Evolutionary conservation across 306 rosid species (phyloP).

Genomic region (Gillenia trifoliata): DNA sequence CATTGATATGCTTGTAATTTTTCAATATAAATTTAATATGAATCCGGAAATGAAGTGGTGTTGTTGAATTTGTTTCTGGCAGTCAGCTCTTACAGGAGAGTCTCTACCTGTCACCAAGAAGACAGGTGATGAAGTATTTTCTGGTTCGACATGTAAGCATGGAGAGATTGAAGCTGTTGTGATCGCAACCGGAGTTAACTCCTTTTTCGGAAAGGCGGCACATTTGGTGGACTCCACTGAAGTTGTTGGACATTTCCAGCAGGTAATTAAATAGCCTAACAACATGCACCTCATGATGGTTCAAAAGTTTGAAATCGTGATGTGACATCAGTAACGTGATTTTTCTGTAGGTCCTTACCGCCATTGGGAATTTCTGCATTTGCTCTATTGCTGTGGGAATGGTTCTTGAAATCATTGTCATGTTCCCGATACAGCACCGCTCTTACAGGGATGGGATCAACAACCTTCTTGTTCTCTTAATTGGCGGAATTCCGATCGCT

Average conservation of each 20-base stretch:
- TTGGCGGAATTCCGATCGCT: conserved; percentile 95
- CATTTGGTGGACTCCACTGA: conserved; percentile 68
- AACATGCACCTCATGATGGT: neutral
- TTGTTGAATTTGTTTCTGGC: conserved; percentile 31
- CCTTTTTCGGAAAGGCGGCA: conserved; percentile 87
- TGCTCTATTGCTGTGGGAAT: conserved; percentile 88
- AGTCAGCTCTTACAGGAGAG: conserved; percentile 94
- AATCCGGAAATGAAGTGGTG: conserved; percentile 2
- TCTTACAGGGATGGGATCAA: conserved; percentile 82
- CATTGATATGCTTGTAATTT: neutral
- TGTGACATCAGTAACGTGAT: neutral
- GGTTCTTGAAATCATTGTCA: conserved; percentile 78
- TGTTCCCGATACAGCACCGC: conserved; percentile 74
- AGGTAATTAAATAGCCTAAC: conserved; percentile 31
- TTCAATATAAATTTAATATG: conserved; percentile 10
- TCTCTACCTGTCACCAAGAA: conserved; percentile 75
- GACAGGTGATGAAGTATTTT: conserved; percentile 70
- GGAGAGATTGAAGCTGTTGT: conserved; percentile 92
- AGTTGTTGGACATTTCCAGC: conserved; percentile 77
- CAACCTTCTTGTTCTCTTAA: conserved; percentile 90
- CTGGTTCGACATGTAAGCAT: conserved; percentile 84
- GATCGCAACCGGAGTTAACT: conserved; percentile 76
- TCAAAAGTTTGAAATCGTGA: neutral
- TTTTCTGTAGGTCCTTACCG: conserved; percentile 66
- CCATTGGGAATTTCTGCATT: conserved; percentile 89